Base-by-base conservation (phyloP, 257 asterid species). In the Nyctanthes arbortristis region DNA sequence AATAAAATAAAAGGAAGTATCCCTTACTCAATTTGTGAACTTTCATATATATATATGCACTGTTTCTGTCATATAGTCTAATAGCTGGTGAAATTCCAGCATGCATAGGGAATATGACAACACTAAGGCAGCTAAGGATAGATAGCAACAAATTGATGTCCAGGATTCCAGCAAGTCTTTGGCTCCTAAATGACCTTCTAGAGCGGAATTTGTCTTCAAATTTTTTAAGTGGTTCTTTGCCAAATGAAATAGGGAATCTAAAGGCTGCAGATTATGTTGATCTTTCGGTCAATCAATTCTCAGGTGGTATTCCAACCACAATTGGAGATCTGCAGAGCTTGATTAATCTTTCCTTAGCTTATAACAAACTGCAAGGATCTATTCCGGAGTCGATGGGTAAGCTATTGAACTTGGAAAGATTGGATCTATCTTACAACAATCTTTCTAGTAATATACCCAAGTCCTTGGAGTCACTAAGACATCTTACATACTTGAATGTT, bases 71-170 rank as follows among this genome's bases (percentile, higher is more conserved):
- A 1, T 30, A 4, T 0, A 63, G 37, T 24, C 7, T 31, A 24
- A 7, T 63, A 4, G 24, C 4, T 12, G 56, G 22, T 9, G 22
- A 34, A 1, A 63, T 71, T 34, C 76, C 76, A 0, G 30, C 4
- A 8, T 63, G 76, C n/a, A 32, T 71, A 47, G 70, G 65, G 29
- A 52, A 52, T 62, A 27, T 71, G 1, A 22, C 69, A 13, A 3
- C 65, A 24, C 52, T 71, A 24, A 33, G 75, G 24, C 0, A 4
- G 8, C 56, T 49, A 1, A n/a, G 2, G 25, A 11, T 62, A 11
- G 14, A 30, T 25, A 1, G 1, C 7, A 71, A 71, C 57, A 62
- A 52, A 13, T 27, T 71, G 64, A 11, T 12, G 25, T 49, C 43
- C 1, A 16, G 5, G 4, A 24, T 71, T 34, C 75, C 65, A 4